Evolutionary conservation across 805 yeast species (phyloP).

Genomic region (Spathaspora gorwiae): DNA sequence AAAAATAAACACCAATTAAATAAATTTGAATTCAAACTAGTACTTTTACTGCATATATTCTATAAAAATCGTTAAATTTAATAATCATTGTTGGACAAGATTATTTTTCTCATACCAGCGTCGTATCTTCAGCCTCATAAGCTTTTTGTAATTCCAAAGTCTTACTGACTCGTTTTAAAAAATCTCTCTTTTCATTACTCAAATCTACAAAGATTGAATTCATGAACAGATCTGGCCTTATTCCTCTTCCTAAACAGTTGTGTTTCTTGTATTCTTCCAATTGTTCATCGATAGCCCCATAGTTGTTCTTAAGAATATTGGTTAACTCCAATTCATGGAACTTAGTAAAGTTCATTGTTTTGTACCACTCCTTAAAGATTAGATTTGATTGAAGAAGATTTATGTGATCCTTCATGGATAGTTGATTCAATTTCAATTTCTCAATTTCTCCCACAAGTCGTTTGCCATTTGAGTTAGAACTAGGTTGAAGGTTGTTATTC

Average conservation of each 20-base stretch:
- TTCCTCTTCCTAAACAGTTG: constrained; percentile 13
- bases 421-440: constrained; percentile 14
- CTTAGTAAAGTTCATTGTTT: constrained; percentile 18
- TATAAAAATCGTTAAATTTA: too few species aligned
- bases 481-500: neutral
- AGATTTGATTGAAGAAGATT: constrained; percentile 21
- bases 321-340: constrained; percentile 25
- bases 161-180: neutral
- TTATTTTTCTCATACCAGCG: too few species aligned
- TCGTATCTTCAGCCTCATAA: neutral
- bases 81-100: neutral
- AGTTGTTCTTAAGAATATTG: constrained; percentile 7
- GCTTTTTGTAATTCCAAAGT: neutral
- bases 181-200: neutral
- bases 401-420: constrained; percentile 20
- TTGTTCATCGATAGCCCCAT: neutral
- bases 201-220: constrained; percentile 3
- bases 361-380: constrained; percentile 23
- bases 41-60: too few species aligned
- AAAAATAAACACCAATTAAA: too few species aligned
- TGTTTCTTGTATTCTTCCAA: constrained; percentile 1
- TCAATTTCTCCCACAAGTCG: constrained; percentile 12
- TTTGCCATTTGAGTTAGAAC: constrained; percentile 3
- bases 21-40: too few species aligned
- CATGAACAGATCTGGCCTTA: constrained; percentile 27